A percentile compares a stretch with the other conserved stretches of the same genome.
Conservation (phyloP, 1,284 basidiomycete species). For the Xanthoconium separans region DNA sequence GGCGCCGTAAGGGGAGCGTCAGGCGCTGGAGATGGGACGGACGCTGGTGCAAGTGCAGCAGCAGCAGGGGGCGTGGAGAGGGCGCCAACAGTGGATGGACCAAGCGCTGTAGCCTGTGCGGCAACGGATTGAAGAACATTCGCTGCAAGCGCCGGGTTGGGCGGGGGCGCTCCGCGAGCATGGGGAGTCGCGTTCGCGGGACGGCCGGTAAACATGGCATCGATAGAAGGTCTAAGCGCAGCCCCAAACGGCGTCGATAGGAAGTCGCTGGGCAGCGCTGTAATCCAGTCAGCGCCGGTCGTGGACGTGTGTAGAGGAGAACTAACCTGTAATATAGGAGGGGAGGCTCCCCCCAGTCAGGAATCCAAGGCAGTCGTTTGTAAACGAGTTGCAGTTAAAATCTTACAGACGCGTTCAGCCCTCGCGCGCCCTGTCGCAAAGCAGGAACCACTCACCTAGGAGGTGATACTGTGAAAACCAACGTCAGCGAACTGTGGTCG, state of each 20-base stretch:
- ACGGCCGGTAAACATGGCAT: constrained; percentile 75
- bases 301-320: background rate
- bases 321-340: constrained; percentile 68
- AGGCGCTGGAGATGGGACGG: constrained; percentile 27
- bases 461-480: constrained; percentile 70
- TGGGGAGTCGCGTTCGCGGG: constrained; percentile 40
- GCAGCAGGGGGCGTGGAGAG: constrained; percentile 21
- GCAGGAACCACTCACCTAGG: constrained; percentile 51
- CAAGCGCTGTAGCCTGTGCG: constrained; percentile 42
- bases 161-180: constrained; percentile 36
- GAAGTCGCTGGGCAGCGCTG: constrained; percentile 87
- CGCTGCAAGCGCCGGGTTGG: constrained; percentile 53
- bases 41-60: constrained; percentile 15
- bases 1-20: constrained; percentile 59
- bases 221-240: constrained; percentile 85
- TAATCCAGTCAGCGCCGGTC: background rate
- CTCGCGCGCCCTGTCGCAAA: background rate
- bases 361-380: constrained; percentile 83
- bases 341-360: constrained; percentile 81
- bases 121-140: constrained; percentile 68
- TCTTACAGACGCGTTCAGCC: constrained; percentile 41
- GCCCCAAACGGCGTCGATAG: constrained; percentile 88
- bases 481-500: constrained; percentile 2
- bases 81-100: constrained; percentile 18
- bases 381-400: constrained; percentile 91